Evolutionary conservation across 1,139 yeast species (phyloP).

Genomic region (Taiozyma sp.): DNA sequence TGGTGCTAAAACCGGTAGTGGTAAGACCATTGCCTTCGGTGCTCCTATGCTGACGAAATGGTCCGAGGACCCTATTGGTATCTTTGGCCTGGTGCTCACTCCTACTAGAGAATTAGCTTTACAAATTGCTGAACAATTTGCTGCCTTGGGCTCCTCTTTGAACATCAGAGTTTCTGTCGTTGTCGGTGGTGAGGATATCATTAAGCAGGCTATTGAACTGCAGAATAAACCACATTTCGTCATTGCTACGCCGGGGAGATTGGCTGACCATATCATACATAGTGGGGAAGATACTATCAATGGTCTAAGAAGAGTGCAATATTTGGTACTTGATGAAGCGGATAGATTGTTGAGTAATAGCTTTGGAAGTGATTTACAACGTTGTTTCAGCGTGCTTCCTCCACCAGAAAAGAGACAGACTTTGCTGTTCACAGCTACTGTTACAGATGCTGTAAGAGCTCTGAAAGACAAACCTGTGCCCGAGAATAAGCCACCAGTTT

Average conservation of each 20-base stretch:
- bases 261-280: slow-evolving; percentile 86
- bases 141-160: slow-evolving; percentile 88
- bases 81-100: slow-evolving; percentile 82
- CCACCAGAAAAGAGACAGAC: slow-evolving; percentile 75
- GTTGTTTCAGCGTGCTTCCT: slow-evolving; percentile 73
- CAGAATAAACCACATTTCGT: slow-evolving; percentile 89
- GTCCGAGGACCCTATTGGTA: slow-evolving; percentile 94
- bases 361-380: slow-evolving; percentile 72
- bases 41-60: slow-evolving; percentile 93
- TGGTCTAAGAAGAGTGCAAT: slow-evolving; percentile 75
- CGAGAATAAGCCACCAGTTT: slow-evolving; percentile 61
- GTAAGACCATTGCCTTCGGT: slow-evolving; percentile 96
- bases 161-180: slow-evolving; percentile 76
- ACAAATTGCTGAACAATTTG: slow-evolving; percentile 95
- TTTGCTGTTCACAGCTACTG: slow-evolving; percentile 89
- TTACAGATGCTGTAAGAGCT: slow-evolving; percentile 86
- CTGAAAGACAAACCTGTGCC: slow-evolving; percentile 65
- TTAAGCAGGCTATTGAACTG: slow-evolving; percentile 76
- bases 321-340: slow-evolving; percentile 91
- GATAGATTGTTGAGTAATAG: slow-evolving; percentile 84
- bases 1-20: slow-evolving; percentile 98
- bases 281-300: slow-evolving; percentile 87
- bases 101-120: slow-evolving; percentile 96
- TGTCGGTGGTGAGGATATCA: slow-evolving; percentile 95
- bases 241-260: slow-evolving; percentile 95